A percentile compares a stretch with the other conserved stretches of the same genome.
These are phyloP conservation scores for Emmonsiellopsis sp. DNA, from an alignment of 2,329 filamentous ascomycete genomes.

Conservation along the genomic window DNA sequence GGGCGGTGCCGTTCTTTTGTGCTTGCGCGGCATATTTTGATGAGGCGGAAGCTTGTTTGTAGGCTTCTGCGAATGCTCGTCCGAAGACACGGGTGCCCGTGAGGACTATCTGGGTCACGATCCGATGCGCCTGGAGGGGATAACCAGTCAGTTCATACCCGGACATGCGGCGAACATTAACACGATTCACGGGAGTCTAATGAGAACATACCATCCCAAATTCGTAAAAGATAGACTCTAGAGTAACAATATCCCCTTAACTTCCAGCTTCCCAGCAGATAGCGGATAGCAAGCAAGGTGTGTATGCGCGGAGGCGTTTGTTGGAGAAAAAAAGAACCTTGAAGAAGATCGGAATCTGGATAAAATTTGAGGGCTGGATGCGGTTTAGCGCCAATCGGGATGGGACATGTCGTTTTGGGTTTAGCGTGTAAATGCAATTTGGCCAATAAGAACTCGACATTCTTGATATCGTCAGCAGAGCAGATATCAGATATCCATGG, in stretches of 20 bases:
- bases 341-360: background rate
- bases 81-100: slow-evolving; percentile 87
- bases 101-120: slow-evolving; percentile 86
- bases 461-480: too few relatives aligned
- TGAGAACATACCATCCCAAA: slow-evolving; percentile 1
- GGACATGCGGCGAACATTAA: background rate
- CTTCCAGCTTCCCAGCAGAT: background rate
- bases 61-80: slow-evolving; percentile 86
- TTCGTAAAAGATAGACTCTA: background rate
- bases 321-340: background rate
- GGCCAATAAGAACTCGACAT: background rate
- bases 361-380: slow-evolving; percentile 8
- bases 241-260: background rate
- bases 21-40: slow-evolving; percentile 69
- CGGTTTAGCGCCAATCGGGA: slow-evolving; percentile 6
- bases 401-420: background rate
- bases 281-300: background rate
- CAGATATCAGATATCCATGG: background rate
- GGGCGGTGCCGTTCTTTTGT: slow-evolving; percentile 40
- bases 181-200: background rate
- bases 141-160: background rate
- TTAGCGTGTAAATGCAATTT: background rate
- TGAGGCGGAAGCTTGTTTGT: slow-evolving; percentile 85
- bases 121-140: slow-evolving; percentile 67
- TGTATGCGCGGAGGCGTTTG: background rate